A percentile compares a stretch with the other conserved stretches of the same genome.
Conservation (phyloP, 805 yeast genomes). For the Yamadazyma scolyti region DNA sequence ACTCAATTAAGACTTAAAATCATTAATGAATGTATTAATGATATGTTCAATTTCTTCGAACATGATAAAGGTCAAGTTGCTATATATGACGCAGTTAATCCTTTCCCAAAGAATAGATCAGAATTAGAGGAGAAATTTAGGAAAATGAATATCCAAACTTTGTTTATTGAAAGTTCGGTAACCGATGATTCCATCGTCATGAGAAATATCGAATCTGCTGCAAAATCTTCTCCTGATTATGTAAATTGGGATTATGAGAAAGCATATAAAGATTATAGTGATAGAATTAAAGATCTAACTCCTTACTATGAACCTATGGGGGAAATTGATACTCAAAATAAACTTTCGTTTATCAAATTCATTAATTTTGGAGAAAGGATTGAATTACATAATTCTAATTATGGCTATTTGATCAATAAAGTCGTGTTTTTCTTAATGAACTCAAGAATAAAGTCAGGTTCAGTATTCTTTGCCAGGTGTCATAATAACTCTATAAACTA, state of each 20-base stretch:
- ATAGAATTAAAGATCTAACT: slow-evolving; percentile 64
- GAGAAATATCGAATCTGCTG: slow-evolving; percentile 74
- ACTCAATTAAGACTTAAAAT: slow-evolving; percentile 57
- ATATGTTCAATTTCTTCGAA: slow-evolving; percentile 66
- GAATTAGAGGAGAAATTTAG: slow-evolving; percentile 54
- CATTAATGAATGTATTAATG: slow-evolving; percentile 60
- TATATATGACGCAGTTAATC: slow-evolving; percentile 93
- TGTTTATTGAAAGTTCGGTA: slow-evolving; percentile 85
- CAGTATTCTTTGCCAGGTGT: slow-evolving; percentile 90
- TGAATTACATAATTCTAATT: slow-evolving; percentile 72
- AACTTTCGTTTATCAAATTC: slow-evolving; percentile 73
- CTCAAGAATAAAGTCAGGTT: slow-evolving; percentile 79
- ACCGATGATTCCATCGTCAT: slow-evolving; percentile 67
- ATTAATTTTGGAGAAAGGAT: slow-evolving; percentile 87
- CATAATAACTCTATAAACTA: slow-evolving; percentile 53
- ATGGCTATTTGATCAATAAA: slow-evolving; percentile 86
- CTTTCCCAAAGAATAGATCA: slow-evolving; percentile 62
- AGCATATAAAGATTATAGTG: slow-evolving; percentile 75
- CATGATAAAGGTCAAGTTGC: slow-evolving; percentile 89
- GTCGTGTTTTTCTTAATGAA: slow-evolving; percentile 92
- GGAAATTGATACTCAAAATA: slow-evolving; percentile 32
- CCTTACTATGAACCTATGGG: slow-evolving; percentile 73
- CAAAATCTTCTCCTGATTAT: slow-evolving; percentile 86
- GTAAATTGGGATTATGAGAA: slow-evolving; percentile 65
- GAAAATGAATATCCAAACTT: slow-evolving; percentile 61